These are phyloP conservation scores for Pseudocercospora vitis DNA, from an alignment of 2,329 filamentous ascomycete species.

Conservation along the genomic window DNA sequence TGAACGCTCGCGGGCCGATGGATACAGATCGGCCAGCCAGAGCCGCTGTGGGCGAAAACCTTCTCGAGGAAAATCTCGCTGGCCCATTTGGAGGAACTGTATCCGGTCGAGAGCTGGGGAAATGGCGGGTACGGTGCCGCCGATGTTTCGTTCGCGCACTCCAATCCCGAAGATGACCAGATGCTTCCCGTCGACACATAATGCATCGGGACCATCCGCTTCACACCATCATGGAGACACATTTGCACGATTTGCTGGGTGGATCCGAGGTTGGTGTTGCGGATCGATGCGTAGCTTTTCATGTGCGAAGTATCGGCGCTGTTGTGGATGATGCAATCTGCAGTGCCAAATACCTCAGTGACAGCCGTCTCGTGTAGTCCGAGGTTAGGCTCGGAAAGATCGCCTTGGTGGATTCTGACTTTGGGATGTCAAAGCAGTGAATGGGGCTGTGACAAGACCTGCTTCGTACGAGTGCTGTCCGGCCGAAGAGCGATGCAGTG, in stretches of 20 bases:
- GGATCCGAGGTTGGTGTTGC: slow-evolving; percentile 24
- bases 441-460: too few relatives aligned
- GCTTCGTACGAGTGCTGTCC: too few relatives aligned
- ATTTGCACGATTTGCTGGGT: neutral
- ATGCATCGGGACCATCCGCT: neutral
- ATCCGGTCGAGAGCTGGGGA: too few relatives aligned
- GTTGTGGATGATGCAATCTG: slow-evolving; percentile 36
- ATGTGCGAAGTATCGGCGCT: slow-evolving; percentile 29
- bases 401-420: too few relatives aligned
- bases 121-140: neutral
- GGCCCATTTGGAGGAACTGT: slow-evolving; percentile 11
- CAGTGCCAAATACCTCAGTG: slow-evolving; percentile 32
- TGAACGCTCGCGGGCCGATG: slow-evolving; percentile 8
- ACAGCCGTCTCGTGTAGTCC: slow-evolving; percentile 42
- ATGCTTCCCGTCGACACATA: slow-evolving; percentile 1
- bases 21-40: slow-evolving; percentile 4
- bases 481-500: too few relatives aligned
- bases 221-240: too few relatives aligned
- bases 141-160: neutral
- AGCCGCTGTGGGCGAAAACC: neutral
- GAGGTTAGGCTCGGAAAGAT: slow-evolving; percentile 23
- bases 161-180: neutral
- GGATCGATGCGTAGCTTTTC: slow-evolving; percentile 28
- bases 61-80: slow-evolving; percentile 11
- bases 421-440: too few relatives aligned